Evolutionary conservation across 345 rosid species (phyloP), one percentile per base, ranked within the genome.

Genomic region (Eutrema japonicum): DNA sequence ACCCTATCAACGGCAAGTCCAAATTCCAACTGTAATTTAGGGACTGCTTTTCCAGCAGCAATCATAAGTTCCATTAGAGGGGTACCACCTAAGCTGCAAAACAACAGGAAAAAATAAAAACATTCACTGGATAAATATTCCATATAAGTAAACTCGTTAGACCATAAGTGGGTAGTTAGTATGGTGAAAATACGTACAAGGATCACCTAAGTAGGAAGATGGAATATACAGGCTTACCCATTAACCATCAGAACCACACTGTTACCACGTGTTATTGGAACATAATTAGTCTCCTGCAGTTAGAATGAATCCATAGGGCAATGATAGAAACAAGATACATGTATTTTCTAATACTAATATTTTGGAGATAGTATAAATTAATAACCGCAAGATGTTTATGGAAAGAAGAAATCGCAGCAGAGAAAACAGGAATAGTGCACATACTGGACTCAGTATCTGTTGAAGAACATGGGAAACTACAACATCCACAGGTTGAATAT

Each of bases 1-100:
- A 95, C 97, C 81, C 99, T 91, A 77, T 95, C 96, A 77, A 91
- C 96, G 41, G 97, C 99, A 68, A 95, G 82, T 68, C 97, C 97
- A 79, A 89, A 96, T 69, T 91, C 92, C 68, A 95, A 78, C 82
- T 95, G 96, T 84, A 95, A 76, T 53, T 87, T 85, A 70, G 96
- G 93, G 60, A 91, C 91, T 48, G 96, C 91, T 79, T 91, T 91
- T 73, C 97, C 97, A 27, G 85, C 85, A 48, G 91, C 95, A 85
- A 95, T 88, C 97, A 91, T 88, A 75, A 95, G 84, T 70, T 95
- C 99, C 97, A 95, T 89, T 50, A 78, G 47, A 67, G 97, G 96
- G 54, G 96, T 91, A 60, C 90, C 96, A 59, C 99, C 97, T 74
- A 95, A 81, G 54, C 97, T 94, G 80, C 78, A 82, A 36, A 55